Evolutionary conservation across 345 rosid species (phyloP).

Genomic region (Citrus australasica): DNA sequence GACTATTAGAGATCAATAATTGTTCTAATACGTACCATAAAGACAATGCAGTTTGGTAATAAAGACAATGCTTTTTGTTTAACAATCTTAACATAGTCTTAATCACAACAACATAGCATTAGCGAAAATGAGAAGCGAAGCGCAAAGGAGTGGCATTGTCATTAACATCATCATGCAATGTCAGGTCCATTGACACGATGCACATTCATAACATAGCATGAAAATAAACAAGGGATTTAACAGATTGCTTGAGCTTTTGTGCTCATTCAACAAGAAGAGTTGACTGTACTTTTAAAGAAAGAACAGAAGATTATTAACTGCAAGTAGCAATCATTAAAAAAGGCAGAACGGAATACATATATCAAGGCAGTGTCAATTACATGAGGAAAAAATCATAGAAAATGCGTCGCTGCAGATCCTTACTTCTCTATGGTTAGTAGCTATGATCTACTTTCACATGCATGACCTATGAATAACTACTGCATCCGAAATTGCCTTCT

Average conservation of each 20-base stretch:
- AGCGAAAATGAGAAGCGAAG: neutral
- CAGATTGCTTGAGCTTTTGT: constrained; percentile 1
- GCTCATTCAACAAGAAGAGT: constrained; percentile 1
- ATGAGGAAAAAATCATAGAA: neutral
- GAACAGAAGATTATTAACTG: constrained; percentile 5
- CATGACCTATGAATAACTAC: constrained; percentile 48
- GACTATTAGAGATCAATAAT: constrained; percentile 9
- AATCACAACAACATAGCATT: neutral
- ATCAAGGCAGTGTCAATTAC: neutral
- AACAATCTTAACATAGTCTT: neutral
- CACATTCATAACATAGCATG: neutral
- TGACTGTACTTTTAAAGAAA: neutral
- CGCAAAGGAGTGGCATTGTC: neutral
- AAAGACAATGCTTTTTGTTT: neutral
- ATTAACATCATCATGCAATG: neutral
- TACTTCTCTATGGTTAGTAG: constrained; percentile 1
- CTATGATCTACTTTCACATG: constrained; percentile 27
- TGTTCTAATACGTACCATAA: neutral
- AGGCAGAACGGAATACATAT: neutral
- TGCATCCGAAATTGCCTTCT: constrained; percentile 45
- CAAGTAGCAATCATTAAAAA: neutral
- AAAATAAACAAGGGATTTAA: neutral
- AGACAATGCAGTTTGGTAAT: neutral
- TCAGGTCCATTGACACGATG: neutral
- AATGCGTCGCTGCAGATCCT: neutral